Evolutionary conservation across 2,329 filamentous ascomycete species (phyloP).

Genomic region (Lasiodiplodia sp.): DNA sequence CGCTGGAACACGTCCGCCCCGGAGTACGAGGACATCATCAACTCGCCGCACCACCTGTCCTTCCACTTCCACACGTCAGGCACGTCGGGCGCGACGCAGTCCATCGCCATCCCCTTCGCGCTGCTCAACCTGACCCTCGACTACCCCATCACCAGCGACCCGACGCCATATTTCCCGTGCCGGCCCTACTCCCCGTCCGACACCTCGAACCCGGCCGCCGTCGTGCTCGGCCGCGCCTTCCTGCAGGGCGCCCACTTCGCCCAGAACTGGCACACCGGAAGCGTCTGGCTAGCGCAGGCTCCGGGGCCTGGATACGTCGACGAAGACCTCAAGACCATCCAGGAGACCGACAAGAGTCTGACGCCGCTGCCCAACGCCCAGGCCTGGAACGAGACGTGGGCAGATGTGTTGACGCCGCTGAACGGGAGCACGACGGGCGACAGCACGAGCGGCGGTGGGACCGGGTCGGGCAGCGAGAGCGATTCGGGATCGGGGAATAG

Average conservation of each 20-base stretch:
- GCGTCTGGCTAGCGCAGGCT: constrained; percentile 5
- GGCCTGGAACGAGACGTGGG: background rate
- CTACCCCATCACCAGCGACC: constrained; percentile 41
- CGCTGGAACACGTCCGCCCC: constrained; percentile 39
- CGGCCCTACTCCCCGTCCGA: constrained; percentile 34
- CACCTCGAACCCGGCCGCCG: background rate
- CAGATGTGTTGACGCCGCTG: background rate
- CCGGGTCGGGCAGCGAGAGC: background rate
- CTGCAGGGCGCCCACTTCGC: constrained; percentile 57
- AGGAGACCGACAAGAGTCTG: background rate
- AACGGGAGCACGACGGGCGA: too few species aligned
- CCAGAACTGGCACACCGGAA: background rate
- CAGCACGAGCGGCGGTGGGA: background rate
- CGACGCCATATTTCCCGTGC: constrained; percentile 55
- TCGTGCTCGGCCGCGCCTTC: constrained; percentile 54
- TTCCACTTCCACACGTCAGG: constrained; percentile 48
- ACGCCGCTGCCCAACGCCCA: background rate
- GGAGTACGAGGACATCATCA: constrained; percentile 49
- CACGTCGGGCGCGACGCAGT: constrained; percentile 39
- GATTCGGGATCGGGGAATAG: background rate
- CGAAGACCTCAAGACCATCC: constrained; percentile 5
- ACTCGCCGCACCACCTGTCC: constrained; percentile 51
- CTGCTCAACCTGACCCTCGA: constrained; percentile 50
- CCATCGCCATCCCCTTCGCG: constrained; percentile 53
- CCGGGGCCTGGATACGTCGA: background rate